phyloP scores from a whole-genome alignment of 345 rosid genomes.

The Melaleuca alternifolia region DNA sequence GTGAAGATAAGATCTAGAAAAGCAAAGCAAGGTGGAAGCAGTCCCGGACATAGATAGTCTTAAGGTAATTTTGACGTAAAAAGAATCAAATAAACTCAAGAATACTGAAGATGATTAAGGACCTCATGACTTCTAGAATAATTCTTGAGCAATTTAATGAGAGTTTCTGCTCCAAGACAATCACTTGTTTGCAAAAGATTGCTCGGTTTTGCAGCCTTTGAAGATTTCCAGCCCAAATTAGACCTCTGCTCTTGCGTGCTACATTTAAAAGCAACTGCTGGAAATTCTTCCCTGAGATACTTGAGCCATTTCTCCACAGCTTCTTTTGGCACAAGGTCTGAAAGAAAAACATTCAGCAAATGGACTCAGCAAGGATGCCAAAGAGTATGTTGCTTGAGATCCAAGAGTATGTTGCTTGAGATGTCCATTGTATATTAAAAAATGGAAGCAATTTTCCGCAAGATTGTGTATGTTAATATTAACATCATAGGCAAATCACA shows the following conservation, averaged over 20 bases:
- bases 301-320: conserved; percentile 93
- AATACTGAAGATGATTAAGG: background rate
- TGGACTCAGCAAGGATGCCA: background rate
- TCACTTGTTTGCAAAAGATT: conserved; percentile 77
- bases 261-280: conserved; percentile 95
- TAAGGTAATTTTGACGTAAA: background rate
- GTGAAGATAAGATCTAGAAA: background rate
- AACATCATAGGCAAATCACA: background rate
- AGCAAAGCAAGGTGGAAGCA: background rate
- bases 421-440: no score
- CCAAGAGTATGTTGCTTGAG: background rate
- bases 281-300: conserved; percentile 90
- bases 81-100: background rate
- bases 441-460: background rate
- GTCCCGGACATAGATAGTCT: background rate
- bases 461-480: background rate
- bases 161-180: conserved; percentile 97
- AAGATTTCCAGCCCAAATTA: conserved; percentile 89
- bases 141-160: conserved; percentile 77
- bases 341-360: background rate
- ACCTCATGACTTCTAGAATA: conserved; percentile 97
- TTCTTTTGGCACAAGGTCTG: conserved; percentile 99
- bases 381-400: background rate
- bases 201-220: conserved; percentile 59
- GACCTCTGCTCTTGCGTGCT: conserved; percentile 90